These are phyloP conservation scores for Elongisporangium prolatum DNA, from an alignment of 352 stramenopile species.

Conservation along the genomic window DNA sequence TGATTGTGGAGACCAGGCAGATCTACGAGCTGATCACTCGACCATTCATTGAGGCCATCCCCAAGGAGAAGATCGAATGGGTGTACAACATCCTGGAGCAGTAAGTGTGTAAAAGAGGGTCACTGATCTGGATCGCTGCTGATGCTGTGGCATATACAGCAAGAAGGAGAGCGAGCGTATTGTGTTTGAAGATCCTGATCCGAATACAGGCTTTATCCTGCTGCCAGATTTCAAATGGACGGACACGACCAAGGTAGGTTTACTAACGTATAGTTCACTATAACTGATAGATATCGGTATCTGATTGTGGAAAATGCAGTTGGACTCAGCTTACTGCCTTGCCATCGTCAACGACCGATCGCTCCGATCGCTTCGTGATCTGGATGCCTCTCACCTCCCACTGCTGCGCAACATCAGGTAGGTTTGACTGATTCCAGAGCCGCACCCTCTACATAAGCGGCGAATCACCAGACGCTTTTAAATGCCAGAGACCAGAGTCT, in stretches of 20 bases:
- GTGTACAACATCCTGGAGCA: conserved; percentile 87
- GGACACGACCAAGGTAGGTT: conserved; percentile 50
- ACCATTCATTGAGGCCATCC: conserved; percentile 75
- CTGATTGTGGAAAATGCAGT: conserved; percentile 18
- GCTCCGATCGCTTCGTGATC: conserved; percentile 72
- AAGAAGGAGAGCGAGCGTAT: conserved; percentile 81
- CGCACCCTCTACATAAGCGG: not conserved
- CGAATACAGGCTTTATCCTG: conserved; percentile 65
- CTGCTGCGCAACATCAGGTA: conserved; percentile 76
- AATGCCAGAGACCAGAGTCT: conserved; percentile 50
- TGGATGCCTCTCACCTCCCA: conserved; percentile 53
- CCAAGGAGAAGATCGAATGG: conserved; percentile 76
- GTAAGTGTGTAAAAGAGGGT: conserved; percentile 43
- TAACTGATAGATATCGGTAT: not conserved
- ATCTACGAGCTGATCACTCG: conserved; percentile 73
- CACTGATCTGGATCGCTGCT: not conserved
- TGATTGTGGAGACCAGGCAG: conserved; percentile 75
- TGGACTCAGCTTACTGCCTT: conserved; percentile 79
- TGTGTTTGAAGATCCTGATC: conserved; percentile 67
- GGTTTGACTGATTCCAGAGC: too few relatives aligned
- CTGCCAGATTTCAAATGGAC: conserved; percentile 86
- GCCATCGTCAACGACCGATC: conserved; percentile 75
- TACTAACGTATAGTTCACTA: not conserved
- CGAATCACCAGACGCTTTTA: not conserved
- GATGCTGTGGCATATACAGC: conserved; percentile 23